These are phyloP conservation scores for Zygosaccharomyces siamensis DNA, from an alignment of 805 yeast species.

Conservation along the genomic window DNA sequence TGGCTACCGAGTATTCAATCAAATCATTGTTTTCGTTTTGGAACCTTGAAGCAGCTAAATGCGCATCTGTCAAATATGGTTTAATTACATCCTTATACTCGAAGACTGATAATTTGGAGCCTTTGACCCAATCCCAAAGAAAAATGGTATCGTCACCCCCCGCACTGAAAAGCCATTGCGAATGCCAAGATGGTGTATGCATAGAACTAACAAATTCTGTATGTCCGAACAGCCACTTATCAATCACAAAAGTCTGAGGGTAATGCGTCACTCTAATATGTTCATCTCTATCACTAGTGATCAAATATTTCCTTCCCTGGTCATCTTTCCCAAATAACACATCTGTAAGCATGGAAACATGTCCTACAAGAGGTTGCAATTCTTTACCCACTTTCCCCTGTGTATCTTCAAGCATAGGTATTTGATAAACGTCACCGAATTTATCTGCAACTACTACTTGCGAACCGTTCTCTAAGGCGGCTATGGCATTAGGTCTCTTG, in stretches of 20 bases:
- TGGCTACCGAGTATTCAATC: constrained; percentile 51
- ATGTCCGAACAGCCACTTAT: constrained; percentile 84
- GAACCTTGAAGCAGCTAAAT: constrained; percentile 61
- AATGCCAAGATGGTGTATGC: constrained; percentile 48
- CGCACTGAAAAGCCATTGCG: constrained; percentile 58
- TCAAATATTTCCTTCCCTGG: constrained; percentile 44
- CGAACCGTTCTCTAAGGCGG: constrained; percentile 48
- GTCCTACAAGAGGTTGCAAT: constrained; percentile 78
- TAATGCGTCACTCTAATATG: constrained; percentile 81
- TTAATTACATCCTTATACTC: constrained; percentile 41
- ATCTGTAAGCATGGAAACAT: constrained; percentile 93
- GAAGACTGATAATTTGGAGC: constrained; percentile 45
- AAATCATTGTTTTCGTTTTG: constrained; percentile 45
- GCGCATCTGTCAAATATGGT: constrained; percentile 48
- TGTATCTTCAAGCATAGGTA: constrained; percentile 41
- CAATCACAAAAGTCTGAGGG: constrained; percentile 74
- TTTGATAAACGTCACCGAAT: constrained; percentile 87
- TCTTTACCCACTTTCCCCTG: constrained; percentile 37
- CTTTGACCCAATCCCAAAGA: constrained; percentile 75
- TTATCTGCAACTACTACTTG: constrained; percentile 78
- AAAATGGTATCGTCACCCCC: constrained; percentile 83
- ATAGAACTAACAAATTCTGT: constrained; percentile 72
- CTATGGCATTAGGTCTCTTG: constrained; percentile 85
- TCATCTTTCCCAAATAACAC: constrained; percentile 34
- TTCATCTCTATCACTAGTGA: constrained; percentile 93